Conservation (phyloP, 495 filamentous ascomycete species). For the Aspergillus olivimuriae region DNA sequence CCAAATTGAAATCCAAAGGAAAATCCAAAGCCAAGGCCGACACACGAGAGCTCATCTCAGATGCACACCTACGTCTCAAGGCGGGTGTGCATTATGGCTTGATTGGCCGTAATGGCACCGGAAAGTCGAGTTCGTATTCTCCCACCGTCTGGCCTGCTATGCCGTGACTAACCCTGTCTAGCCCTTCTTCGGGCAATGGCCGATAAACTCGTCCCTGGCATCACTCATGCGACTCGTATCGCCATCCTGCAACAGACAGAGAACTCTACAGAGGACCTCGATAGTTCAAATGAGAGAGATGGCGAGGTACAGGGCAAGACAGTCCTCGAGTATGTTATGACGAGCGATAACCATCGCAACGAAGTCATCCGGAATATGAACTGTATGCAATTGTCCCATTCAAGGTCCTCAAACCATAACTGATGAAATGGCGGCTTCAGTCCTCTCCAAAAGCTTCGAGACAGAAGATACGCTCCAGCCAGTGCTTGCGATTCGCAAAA, state of each 20-base stretch:
- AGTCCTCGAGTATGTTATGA: conserved; percentile 62
- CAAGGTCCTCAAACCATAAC: background rate
- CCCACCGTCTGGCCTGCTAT: background rate
- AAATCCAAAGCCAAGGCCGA: conserved; percentile 49
- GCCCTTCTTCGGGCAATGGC: conserved; percentile 68
- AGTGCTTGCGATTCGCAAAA: conserved; percentile 50
- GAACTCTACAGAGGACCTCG: conserved; percentile 15
- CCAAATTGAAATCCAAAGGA: conserved; percentile 36
- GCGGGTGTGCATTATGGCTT: conserved; percentile 66
- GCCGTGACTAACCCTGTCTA: conserved; percentile 13
- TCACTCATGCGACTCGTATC: conserved; percentile 61
- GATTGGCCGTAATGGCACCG: conserved; percentile 70
- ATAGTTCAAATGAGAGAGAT: conserved; percentile 5
- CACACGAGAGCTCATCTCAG: conserved; percentile 59
- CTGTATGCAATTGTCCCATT: too few relatives aligned
- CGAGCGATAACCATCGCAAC: conserved; percentile 55
- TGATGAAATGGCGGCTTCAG: conserved; percentile 12
- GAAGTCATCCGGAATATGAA: conserved; percentile 51
- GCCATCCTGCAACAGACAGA: conserved; percentile 67
- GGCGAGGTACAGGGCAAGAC: conserved; percentile 20
- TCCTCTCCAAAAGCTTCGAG: conserved; percentile 40
- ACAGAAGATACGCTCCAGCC: conserved; percentile 47
- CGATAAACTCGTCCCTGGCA: conserved; percentile 72
- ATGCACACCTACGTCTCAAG: conserved; percentile 64
- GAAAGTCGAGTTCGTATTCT: conserved; percentile 62